Evolutionary conservation across 1,284 basidiomycete species (phyloP), one percentile per base, ranked within the genome.

Genomic region (Pseudozyma pruni): DNA sequence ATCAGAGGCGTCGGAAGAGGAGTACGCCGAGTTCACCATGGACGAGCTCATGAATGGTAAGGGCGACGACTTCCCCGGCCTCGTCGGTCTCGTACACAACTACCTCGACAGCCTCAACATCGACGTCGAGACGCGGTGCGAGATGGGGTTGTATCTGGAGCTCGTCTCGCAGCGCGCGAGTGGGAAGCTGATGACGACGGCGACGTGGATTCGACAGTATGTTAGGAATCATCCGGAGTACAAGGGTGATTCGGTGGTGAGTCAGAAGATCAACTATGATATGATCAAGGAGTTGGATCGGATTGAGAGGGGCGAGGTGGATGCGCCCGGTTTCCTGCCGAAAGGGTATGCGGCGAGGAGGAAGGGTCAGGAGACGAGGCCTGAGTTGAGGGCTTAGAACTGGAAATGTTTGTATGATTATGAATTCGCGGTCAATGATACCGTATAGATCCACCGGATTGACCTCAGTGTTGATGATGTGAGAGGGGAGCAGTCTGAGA

Each of bases 1-100:
- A 33, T 38, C 8, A 47, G 40, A 14, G 47, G 34, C 10, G 40
- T 22, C 7, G 53, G 87, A 91, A 59, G 87, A 92, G 6, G 93
- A 98, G 82, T 93, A 93, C 70, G 91, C 89, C 67, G 92, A 95
- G 81, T 94, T 95, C 89, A 89, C 91, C 0, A 87, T 98, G 81
- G 86, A 93, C 73, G 93, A 98, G 84, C 91, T 98, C 42, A 91
- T 98, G 84, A 93, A 92, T 78, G 96, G 96, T 17, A 92, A 91
- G 87, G 87, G 86, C 20, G 83, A 84, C 39, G 80, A 84, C 17
- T 97, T 93, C 86, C 91, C 91, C 0, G 96, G 96, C 10, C 84
- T 99, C 29, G 83, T 98, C 37, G 88, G 90, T 31, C 86, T 99
- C 16, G 89, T 98, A 6, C 87, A 90, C 77, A 88, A 89, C 39